Percentiles rank a stretch among this genome's conserved stretches.
phyloP scores from a whole-genome alignment of 371 early-diverging fungal species.

The Mucor lusitanicus region DNA sequence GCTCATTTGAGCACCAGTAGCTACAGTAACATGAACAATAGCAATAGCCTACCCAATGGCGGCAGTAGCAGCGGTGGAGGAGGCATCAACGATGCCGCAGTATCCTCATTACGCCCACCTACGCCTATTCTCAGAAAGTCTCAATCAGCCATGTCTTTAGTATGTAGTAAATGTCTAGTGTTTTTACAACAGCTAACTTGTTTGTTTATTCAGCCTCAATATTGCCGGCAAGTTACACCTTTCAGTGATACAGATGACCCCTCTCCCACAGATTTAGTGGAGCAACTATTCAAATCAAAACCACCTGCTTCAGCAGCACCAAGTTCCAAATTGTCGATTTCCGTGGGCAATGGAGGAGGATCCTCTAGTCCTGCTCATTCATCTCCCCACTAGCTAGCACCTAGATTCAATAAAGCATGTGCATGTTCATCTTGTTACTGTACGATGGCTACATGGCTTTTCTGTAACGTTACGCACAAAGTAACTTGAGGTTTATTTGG shows the following conservation, averaged over 20 bases:
- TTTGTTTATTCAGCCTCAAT: slow-evolving; percentile 18
- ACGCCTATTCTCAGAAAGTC: slow-evolving; percentile 18
- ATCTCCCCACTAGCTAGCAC: background rate
- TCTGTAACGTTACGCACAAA: background rate
- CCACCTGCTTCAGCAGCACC: background rate
- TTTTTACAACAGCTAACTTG: background rate
- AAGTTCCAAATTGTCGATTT: background rate
- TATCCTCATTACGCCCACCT: background rate
- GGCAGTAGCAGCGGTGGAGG: background rate
- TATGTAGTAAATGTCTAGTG: slow-evolving; percentile 1
- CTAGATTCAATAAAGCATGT: background rate
- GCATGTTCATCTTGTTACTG: background rate
- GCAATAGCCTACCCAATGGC: background rate
- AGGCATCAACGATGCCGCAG: background rate
- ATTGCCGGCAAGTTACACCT: slow-evolving; percentile 24
- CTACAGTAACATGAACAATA: slow-evolving; percentile 37
- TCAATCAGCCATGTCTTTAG: slow-evolving; percentile 27
- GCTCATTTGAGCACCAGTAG: slow-evolving; percentile 11
- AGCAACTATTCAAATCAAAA: slow-evolving; percentile 30
- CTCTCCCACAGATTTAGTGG: slow-evolving; percentile 37
- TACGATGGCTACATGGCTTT: background rate
- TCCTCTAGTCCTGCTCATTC: background rate
- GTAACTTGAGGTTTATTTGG: background rate
- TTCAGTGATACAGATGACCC: slow-evolving; percentile 29
- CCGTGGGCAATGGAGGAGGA: background rate